Evolutionary conservation across 495 filamentous ascomycete species (phyloP).

Genomic region (Hyaloscypha hepaticicola): DNA sequence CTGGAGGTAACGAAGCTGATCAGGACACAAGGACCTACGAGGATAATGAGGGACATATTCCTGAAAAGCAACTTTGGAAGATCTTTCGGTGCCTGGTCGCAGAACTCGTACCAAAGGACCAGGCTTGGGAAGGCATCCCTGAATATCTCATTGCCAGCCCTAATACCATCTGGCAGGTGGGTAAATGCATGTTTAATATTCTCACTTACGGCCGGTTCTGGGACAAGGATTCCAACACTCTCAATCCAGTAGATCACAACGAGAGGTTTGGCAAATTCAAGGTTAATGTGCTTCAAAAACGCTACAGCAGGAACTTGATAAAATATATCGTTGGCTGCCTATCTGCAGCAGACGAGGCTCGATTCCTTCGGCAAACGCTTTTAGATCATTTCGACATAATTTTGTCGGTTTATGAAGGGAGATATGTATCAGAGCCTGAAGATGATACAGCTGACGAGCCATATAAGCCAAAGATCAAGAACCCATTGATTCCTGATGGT

Average conservation of each 20-base stretch:
- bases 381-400: slow-evolving; percentile 10
- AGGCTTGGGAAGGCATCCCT: slow-evolving; percentile 3
- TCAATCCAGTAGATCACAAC: slow-evolving; percentile 14
- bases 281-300: slow-evolving; percentile 8
- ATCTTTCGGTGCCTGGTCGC: slow-evolving; percentile 14
- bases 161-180: slow-evolving; percentile 21
- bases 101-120: slow-evolving; percentile 10
- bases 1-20: background rate
- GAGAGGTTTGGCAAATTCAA: slow-evolving; percentile 19
- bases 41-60: background rate
- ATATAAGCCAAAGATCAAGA: background rate
- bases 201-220: slow-evolving; percentile 17
- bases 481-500: slow-evolving; percentile 15
- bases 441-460: slow-evolving; percentile 2
- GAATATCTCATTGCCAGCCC: slow-evolving; percentile 6
- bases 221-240: slow-evolving; percentile 15
- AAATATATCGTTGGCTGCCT: slow-evolving; percentile 15
- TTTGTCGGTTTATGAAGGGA: slow-evolving; percentile 10
- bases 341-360: background rate
- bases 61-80: slow-evolving; percentile 17
- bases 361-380: slow-evolving; percentile 1
- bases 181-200: slow-evolving; percentile 20
- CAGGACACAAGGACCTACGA: background rate
- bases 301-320: slow-evolving; percentile 13
- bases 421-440: background rate